A percentile compares a stretch with the other conserved stretches of the same genome.
These are phyloP conservation scores for Lactarius sanguifluus DNA, from an alignment of 768 basidiomycete genomes.

Conservation along the genomic window DNA sequence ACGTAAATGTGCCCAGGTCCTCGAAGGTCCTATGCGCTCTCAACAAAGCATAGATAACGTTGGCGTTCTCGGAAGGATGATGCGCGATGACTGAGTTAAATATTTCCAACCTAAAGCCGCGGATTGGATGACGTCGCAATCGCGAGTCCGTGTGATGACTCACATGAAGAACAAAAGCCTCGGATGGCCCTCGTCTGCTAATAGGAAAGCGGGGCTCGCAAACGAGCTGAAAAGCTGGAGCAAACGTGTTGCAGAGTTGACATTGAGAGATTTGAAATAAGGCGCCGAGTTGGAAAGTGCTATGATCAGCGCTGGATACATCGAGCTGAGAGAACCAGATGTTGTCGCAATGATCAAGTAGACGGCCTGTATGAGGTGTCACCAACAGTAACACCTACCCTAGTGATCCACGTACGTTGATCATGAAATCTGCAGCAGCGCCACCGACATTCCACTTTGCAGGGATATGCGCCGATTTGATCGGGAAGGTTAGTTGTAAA, in stretches of 20 bases:
- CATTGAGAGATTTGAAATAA: slow-evolving; percentile 75
- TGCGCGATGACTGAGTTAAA: slow-evolving; percentile 85
- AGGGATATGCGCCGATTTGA: slow-evolving; percentile 61
- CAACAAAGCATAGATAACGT: slow-evolving; percentile 83
- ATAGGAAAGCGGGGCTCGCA: slow-evolving; percentile 81
- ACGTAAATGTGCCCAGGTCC: slow-evolving; percentile 87
- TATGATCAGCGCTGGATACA: slow-evolving; percentile 93
- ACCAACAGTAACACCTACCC: slow-evolving; percentile 6
- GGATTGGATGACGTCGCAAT: slow-evolving; percentile 5
- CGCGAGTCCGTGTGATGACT: slow-evolving; percentile 32
- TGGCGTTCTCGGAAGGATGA: slow-evolving; percentile 80
- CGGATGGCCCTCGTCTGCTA: slow-evolving; percentile 95
- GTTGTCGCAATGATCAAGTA: slow-evolving; percentile 90
- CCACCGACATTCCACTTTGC: slow-evolving; percentile 75
- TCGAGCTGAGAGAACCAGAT: slow-evolving; percentile 71
- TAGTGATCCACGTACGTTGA: slow-evolving; percentile 58
- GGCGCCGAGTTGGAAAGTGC: slow-evolving; percentile 87
- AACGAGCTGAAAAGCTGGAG: slow-evolving; percentile 91
- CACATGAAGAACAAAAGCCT: slow-evolving; percentile 90
- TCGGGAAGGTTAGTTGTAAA: slow-evolving; percentile 58
- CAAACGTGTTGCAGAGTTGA: slow-evolving; percentile 79
- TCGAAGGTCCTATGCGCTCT: slow-evolving; percentile 84
- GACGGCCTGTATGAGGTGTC: slow-evolving; percentile 51
- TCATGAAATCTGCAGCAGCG: slow-evolving; percentile 81
- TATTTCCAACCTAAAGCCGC: slow-evolving; percentile 68